Conservation (phyloP, 176 grass and related monocot genomes). For the Carex myosuroides region DNA sequence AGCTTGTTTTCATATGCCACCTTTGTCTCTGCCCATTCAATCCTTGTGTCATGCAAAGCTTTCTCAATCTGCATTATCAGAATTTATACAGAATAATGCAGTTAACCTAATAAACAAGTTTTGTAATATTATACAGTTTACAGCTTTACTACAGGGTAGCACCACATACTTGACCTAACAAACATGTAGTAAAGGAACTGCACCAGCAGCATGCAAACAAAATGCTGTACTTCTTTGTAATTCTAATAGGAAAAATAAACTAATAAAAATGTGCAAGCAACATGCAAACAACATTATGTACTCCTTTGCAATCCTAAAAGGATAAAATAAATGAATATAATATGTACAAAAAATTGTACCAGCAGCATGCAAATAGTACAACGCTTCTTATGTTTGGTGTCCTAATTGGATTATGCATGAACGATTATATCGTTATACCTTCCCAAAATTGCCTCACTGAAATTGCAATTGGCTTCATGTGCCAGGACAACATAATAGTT, state of each 20-base stretch:
- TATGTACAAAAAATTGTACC: not conserved
- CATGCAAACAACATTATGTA: not conserved
- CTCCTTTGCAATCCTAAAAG: not conserved
- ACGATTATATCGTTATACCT: not conserved
- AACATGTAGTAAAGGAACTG: not conserved
- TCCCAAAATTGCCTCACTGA: not conserved
- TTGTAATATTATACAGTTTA: not conserved
- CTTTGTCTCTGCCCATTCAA: constrained; percentile 74
- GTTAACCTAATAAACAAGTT: not conserved
- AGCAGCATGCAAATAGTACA: not conserved
- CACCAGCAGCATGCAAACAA: not conserved
- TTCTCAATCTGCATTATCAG: constrained; percentile 76
- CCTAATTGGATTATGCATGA: not conserved
- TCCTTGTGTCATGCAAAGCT: constrained; percentile 64
- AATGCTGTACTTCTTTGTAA: not conserved
- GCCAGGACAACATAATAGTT: not conserved
- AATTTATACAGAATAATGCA: constrained; percentile 17
- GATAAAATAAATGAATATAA: not conserved
- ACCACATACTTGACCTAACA: not conserved
- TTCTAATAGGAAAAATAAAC: not conserved
- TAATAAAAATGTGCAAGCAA: not conserved
- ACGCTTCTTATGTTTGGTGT: not conserved
- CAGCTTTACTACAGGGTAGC: not conserved
- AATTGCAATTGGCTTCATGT: not conserved
- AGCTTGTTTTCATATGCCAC: constrained; percentile 65